Conservation (phyloP, 331 rosid species). For the Rosa hybrid region DNA sequence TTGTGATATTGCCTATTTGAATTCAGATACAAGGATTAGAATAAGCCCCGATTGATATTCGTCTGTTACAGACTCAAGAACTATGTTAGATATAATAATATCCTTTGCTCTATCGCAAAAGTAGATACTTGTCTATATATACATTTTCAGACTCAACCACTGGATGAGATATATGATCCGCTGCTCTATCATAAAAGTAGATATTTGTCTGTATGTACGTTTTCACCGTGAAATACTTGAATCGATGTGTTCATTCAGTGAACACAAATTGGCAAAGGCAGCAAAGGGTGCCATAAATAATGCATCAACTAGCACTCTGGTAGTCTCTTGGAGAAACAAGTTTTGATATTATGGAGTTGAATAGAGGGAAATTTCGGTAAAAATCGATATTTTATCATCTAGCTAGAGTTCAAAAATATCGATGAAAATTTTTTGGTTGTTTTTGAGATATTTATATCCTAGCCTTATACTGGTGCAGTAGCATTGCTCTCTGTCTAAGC, state of each 20-base stretch:
- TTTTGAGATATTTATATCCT: not conserved
- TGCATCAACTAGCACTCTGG: not conserved
- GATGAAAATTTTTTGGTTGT: too few species aligned
- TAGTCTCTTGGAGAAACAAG: not conserved
- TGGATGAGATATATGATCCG: not conserved
- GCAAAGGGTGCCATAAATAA: not conserved
- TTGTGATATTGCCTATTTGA: not conserved
- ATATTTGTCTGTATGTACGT: not conserved
- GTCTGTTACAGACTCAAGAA: not conserved
- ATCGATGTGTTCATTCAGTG: not conserved
- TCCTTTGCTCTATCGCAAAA: not conserved
- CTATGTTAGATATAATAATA: not conserved
- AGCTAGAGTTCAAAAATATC: not conserved
- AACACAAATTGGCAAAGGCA: not conserved
- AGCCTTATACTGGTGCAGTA: not conserved
- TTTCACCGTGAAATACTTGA: not conserved
- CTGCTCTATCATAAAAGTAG: not conserved
- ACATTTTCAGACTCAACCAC: not conserved
- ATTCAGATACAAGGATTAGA: not conserved
- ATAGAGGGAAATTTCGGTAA: too few species aligned
- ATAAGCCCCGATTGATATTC: conserved; percentile 1
- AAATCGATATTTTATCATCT: too few species aligned
- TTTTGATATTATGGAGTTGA: not conserved
- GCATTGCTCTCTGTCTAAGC: conserved; percentile 6
- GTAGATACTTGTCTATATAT: not conserved